These are phyloP conservation scores for Pisolithus sp. DNA, from an alignment of 768 basidiomycete species.

Conservation along the genomic window DNA sequence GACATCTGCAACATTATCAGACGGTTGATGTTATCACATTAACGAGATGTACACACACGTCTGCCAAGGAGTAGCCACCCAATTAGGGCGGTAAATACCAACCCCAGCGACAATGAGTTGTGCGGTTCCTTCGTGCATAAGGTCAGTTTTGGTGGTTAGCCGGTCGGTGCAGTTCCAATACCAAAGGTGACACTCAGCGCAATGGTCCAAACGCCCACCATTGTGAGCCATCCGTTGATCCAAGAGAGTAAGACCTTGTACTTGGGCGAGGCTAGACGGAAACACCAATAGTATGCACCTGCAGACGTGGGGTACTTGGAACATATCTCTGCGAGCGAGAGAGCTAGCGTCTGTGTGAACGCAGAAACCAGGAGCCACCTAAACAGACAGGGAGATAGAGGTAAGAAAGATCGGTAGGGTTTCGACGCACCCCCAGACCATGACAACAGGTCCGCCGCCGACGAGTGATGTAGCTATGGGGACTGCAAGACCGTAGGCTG, in stretches of 20 bases:
- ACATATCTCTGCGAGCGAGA: slow-evolving; percentile 53
- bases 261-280: slow-evolving; percentile 48
- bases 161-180: background rate
- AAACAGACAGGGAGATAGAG: background rate
- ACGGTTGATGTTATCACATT: background rate
- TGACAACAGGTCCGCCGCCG: slow-evolving; percentile 49
- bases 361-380: slow-evolving; percentile 50
- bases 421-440: slow-evolving; percentile 48
- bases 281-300: slow-evolving; percentile 64
- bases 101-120: slow-evolving; percentile 56
- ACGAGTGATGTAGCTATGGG: slow-evolving; percentile 51
- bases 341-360: slow-evolving; percentile 41
- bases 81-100: slow-evolving; percentile 52
- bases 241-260: slow-evolving; percentile 50
- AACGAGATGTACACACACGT: slow-evolving; percentile 36
- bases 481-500: slow-evolving; percentile 51
- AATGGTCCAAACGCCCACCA: slow-evolving; percentile 65
- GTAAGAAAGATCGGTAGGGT: too few species aligned
- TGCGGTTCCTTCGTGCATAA: slow-evolving; percentile 39
- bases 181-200: slow-evolving; percentile 63
- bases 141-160: background rate
- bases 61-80: slow-evolving; percentile 54
- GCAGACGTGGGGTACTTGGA: slow-evolving; percentile 58
- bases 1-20: slow-evolving; percentile 34
- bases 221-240: slow-evolving; percentile 64